Base-by-base conservation (phyloP, 257 asterid species). In the Paulownia fortunei region DNA sequence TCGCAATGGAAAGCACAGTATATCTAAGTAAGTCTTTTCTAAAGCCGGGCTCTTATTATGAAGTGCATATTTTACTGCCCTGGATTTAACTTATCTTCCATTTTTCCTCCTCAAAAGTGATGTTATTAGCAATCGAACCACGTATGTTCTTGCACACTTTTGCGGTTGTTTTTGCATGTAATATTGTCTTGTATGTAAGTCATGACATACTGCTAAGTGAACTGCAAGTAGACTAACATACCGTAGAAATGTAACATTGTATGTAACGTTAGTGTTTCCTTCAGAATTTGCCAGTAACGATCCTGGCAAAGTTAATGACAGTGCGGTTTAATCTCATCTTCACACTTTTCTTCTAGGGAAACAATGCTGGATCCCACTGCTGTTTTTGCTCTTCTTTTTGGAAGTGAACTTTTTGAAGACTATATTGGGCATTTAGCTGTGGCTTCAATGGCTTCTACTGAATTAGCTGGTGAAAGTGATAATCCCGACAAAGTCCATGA, bases 361-460 rank as follows among this genome's bases (percentile, higher is more conserved):
- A 83, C 89, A 51, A 92, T 94, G 96, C 93, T 94, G 32, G 97
- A 94, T 82, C 97, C 98, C 3, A 92, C 98, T 9, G 92, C 98
- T 44, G 97, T 94, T 42, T 94, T 92, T 54, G 96, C 98, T 7
- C 90, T 92, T 65, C 98, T 94, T 19, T 94, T 94, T 65, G 98
- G 98, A 74, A 94, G 98, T 73, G 97, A 94, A 81, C 92, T 92
- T 10, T 94, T 94, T 58, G 98, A 94, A 79, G 97, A 94, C 72
- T 94, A 91, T 18, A 72, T 92, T 10, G 98, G 98, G 21, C 97
- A 94, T 85, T 82, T 89, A 54, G 84, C 96, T 2, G 90, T 94
- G 72, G 93, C 98, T 78, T 91, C 97, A 75, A 89, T 92, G 98
- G 96, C 97, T 59, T 92, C 98, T n/a, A 81, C 85, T 23, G 97